Conservation (phyloP, 129 eudicot genomes). For the Centaurea solstitialis region DNA sequence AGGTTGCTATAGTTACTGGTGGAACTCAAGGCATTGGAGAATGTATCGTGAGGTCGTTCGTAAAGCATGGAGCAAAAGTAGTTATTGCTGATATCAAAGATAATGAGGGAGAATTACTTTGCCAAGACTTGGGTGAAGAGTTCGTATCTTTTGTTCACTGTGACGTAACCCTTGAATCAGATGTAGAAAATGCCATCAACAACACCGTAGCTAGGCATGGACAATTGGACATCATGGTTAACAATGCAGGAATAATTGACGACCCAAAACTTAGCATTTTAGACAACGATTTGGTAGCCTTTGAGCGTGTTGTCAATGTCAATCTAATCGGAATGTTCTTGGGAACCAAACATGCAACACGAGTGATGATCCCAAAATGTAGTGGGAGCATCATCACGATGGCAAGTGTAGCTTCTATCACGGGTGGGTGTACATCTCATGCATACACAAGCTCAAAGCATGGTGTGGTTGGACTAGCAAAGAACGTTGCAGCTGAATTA, state of each 20-base stretch:
- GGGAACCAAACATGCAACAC: slow-evolving; percentile 35
- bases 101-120: slow-evolving; percentile 36
- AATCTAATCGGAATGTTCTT: slow-evolving; percentile 41
- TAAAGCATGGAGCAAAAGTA: slow-evolving; percentile 56
- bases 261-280: slow-evolving; percentile 9
- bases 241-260: slow-evolving; percentile 21
- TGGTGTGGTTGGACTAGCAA: slow-evolving; percentile 50
- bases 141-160: slow-evolving; percentile 50
- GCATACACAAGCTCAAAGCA: slow-evolving; percentile 58
- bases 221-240: no score
- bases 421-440: slow-evolving; percentile 30
- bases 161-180: slow-evolving; percentile 61
- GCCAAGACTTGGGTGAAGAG: slow-evolving; percentile 36
- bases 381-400: slow-evolving; percentile 32
- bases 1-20: slow-evolving; percentile 77
- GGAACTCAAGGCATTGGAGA: slow-evolving; percentile 86
- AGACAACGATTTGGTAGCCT: slow-evolving; percentile 5
- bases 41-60: slow-evolving; percentile 63
- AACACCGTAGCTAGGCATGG: no score
- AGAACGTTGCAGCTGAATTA: slow-evolving; percentile 39
- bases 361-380: neutral
- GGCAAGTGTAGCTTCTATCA: neutral
- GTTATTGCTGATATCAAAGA: slow-evolving; percentile 61
- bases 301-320: slow-evolving; percentile 29
- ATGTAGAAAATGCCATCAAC: slow-evolving; percentile 35